A percentile compares a stretch with the other conserved stretches of the same genome.
phyloP scores from a whole-genome alignment of 176 grass and related monocot genomes.

The Puccinellia tenuiflora region DNA sequence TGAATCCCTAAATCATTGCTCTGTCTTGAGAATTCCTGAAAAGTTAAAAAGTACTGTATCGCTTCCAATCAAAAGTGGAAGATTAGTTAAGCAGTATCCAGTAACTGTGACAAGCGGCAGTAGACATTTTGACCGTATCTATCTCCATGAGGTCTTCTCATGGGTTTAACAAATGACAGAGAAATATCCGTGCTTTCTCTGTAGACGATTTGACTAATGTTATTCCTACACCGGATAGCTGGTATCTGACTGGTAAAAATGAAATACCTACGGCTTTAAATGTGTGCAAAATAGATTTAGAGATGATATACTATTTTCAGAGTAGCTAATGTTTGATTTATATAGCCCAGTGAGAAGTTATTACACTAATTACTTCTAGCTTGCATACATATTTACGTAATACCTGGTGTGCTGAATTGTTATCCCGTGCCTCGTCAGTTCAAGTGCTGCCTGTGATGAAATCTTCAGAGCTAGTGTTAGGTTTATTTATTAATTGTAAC shows the following conservation, averaged over 20 bases:
- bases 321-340: not conserved
- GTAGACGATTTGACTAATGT: not conserved
- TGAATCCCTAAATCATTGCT: not conserved
- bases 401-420: not conserved
- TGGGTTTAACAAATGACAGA: not conserved
- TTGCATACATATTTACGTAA: not conserved
- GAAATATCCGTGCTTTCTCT: not conserved
- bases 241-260: not conserved
- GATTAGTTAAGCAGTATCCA: not conserved
- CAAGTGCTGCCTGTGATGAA: too few species aligned
- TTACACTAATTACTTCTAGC: not conserved
- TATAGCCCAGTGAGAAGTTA: not conserved
- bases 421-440: not conserved
- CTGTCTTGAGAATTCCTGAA: not conserved
- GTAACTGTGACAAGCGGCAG: not conserved
- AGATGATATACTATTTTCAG: not conserved
- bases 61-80: not conserved
- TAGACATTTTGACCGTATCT: not conserved
- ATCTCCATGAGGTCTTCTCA: not conserved
- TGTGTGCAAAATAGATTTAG: not conserved
- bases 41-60: not conserved
- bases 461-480: not conserved
- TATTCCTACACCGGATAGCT: not conserved
- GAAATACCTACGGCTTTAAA: not conserved
- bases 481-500: not conserved